Percentiles rank a stretch among this genome's conserved stretches.
Conservation (phyloP, 225 moss, liverwort and hornwort genomes). For the Bryum argenteum region DNA sequence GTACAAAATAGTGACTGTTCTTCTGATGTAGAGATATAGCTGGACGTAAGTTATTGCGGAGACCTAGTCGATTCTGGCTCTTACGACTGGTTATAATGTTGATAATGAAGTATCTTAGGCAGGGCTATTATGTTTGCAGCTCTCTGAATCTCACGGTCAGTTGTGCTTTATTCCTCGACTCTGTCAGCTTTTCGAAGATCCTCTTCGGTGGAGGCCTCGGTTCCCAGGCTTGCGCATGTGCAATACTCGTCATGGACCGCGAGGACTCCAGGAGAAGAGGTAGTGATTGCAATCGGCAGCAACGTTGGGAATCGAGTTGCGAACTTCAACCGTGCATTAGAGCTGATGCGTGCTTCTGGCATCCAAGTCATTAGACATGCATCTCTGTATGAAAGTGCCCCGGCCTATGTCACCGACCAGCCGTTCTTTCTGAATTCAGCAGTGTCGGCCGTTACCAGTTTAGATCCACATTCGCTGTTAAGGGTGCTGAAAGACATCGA, state of each 20-base stretch:
- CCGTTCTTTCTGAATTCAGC: constrained; percentile 86
- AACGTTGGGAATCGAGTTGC: constrained; percentile 77
- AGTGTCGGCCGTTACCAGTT: constrained; percentile 62
- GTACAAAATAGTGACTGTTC: neutral
- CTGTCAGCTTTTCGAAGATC: constrained; percentile 29
- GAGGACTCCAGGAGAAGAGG: constrained; percentile 52
- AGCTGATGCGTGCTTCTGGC: constrained; percentile 64
- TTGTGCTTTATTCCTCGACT: constrained; percentile 27
- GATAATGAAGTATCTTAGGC: constrained; percentile 10
- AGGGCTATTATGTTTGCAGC: constrained; percentile 4
- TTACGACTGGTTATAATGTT: constrained; percentile 18
- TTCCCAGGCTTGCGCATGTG: constrained; percentile 27
- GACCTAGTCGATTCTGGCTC: neutral
- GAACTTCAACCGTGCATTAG: constrained; percentile 76
- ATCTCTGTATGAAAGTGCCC: constrained; percentile 88
- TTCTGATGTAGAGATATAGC: constrained; percentile 1
- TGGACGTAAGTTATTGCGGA: neutral
- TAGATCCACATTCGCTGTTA: constrained; percentile 73
- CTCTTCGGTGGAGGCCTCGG: constrained; percentile 18
- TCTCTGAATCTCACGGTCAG: constrained; percentile 9
- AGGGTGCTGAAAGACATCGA: constrained; percentile 75
- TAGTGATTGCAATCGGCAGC: constrained; percentile 86
- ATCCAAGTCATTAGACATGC: constrained; percentile 73
- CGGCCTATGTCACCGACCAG: constrained; percentile 89
- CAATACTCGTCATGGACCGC: constrained; percentile 34